Conservation (phyloP, 345 rosid species). For the Murraya koenigii region DNA sequence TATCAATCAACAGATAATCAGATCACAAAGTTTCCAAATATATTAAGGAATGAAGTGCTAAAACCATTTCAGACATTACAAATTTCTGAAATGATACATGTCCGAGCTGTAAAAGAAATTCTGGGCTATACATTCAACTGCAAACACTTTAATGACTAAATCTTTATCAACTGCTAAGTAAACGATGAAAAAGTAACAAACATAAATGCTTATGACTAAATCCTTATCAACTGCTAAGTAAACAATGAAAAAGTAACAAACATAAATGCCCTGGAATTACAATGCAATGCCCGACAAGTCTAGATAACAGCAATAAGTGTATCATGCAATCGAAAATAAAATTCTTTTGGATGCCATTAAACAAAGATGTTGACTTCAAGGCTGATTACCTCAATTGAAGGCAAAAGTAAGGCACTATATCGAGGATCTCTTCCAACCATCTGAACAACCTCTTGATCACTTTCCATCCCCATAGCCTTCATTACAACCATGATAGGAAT, state of each 20-base stretch:
- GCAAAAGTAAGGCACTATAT: conserved; percentile 68
- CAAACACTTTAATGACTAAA: background rate
- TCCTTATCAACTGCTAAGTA: background rate
- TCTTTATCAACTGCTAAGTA: background rate
- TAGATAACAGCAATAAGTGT: background rate
- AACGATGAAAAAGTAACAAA: background rate
- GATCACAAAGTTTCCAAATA: background rate
- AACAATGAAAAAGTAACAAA: background rate
- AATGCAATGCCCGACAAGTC: background rate
- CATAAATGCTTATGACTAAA: too few relatives aligned
- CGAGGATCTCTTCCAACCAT: conserved; percentile 97
- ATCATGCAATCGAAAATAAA: background rate
- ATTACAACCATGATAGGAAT: conserved; percentile 87
- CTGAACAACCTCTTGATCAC: conserved; percentile 93
- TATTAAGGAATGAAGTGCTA: background rate
- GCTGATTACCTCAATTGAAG: conserved; percentile 75
- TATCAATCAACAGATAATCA: background rate
- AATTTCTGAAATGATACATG: background rate
- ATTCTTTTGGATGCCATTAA: background rate
- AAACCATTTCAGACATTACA: background rate
- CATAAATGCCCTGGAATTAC: background rate
- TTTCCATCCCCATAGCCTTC: conserved; percentile 97
- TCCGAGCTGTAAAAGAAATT: background rate
- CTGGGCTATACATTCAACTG: background rate
- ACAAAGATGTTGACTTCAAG: background rate